Percentiles rank a stretch among this genome's conserved stretches.
phyloP scores from a whole-genome alignment of 345 rosid genomes.

The Turritis glabra region DNA sequence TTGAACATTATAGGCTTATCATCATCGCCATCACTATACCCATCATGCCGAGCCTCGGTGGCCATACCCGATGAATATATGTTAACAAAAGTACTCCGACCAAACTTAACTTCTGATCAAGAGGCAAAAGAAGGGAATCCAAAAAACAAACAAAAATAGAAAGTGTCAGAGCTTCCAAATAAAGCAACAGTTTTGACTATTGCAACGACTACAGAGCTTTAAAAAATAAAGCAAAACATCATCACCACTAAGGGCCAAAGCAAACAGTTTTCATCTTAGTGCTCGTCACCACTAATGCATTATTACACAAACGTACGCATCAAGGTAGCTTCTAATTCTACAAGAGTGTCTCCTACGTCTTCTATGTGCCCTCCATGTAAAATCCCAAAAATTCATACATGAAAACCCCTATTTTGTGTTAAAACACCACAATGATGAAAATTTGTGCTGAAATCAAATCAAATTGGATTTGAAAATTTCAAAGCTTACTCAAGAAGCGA shows the following conservation, averaged over 20 bases:
- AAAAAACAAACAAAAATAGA: not conserved
- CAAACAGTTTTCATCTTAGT: not conserved
- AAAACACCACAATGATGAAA: not conserved
- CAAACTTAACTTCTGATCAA: constrained; percentile 24
- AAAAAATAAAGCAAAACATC: not conserved
- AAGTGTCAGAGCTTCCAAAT: not conserved
- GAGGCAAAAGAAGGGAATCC: too few relatives aligned
- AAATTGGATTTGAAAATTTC: not conserved
- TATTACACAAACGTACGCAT: not conserved
- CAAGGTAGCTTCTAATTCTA: not conserved
- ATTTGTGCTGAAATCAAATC: not conserved
- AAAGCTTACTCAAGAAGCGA: not conserved
- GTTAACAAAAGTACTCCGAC: not conserved
- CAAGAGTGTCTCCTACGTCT: not conserved
- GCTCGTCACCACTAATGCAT: not conserved
- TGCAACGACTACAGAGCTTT: not conserved
- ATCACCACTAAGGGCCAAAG: not conserved
- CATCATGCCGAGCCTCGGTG: constrained; percentile 46
- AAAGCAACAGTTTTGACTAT: not conserved
- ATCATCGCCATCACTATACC: constrained; percentile 31
- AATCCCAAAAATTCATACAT: not conserved
- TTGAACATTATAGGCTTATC: constrained; percentile 56
- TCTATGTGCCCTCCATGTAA: not conserved
- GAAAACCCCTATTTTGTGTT: not conserved
- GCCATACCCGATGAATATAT: constrained; percentile 50